A percentile compares a stretch with the other conserved stretches of the same genome.
These are phyloP conservation scores for Cystobasidiaceae sp. DNA, from an alignment of 1,284 basidiomycete genomes.

Conservation along the genomic window DNA sequence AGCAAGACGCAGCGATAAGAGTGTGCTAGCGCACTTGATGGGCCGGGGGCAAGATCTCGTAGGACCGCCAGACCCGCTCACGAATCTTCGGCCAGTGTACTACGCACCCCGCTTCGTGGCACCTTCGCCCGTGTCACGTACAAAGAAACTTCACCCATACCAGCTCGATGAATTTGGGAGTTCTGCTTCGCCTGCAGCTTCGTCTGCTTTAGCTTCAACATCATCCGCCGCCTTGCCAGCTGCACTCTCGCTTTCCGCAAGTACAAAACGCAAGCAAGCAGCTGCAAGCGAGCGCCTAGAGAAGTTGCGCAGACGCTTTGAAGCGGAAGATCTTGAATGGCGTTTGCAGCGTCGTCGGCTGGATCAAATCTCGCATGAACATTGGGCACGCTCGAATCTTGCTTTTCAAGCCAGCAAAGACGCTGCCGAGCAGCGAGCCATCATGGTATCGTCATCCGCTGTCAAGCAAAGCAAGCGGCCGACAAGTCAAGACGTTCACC, in stretches of 20 bases:
- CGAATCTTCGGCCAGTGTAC: slow-evolving; percentile 42
- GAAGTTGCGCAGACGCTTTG: slow-evolving; percentile 9
- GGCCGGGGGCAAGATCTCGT: slow-evolving; percentile 35
- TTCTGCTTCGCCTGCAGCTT: slow-evolving; percentile 10
- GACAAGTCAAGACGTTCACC: background rate
- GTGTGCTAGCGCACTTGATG: slow-evolving; percentile 3
- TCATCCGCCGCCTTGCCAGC: slow-evolving; percentile 7
- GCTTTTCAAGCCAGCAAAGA: slow-evolving; percentile 34
- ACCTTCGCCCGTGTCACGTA: background rate
- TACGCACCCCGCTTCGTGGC: slow-evolving; percentile 39
- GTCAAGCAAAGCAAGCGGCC: background rate
- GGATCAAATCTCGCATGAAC: slow-evolving; percentile 41
- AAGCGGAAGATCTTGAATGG: slow-evolving; percentile 41
- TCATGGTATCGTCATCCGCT: background rate
- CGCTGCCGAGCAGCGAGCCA: slow-evolving; percentile 4
- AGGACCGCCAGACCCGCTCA: slow-evolving; percentile 41
- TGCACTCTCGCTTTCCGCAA: too few species aligned
- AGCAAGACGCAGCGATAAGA: background rate
- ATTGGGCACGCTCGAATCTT: slow-evolving; percentile 39
- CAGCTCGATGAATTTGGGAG: slow-evolving; percentile 40
- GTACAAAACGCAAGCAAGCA: background rate
- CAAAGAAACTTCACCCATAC: slow-evolving; percentile 38
- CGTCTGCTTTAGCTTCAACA: background rate
- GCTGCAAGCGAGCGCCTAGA: slow-evolving; percentile 5
- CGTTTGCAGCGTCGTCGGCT: slow-evolving; percentile 38